phyloP scores from a whole-genome alignment of 495 filamentous ascomycete genomes.

The Letharia lupina region DNA sequence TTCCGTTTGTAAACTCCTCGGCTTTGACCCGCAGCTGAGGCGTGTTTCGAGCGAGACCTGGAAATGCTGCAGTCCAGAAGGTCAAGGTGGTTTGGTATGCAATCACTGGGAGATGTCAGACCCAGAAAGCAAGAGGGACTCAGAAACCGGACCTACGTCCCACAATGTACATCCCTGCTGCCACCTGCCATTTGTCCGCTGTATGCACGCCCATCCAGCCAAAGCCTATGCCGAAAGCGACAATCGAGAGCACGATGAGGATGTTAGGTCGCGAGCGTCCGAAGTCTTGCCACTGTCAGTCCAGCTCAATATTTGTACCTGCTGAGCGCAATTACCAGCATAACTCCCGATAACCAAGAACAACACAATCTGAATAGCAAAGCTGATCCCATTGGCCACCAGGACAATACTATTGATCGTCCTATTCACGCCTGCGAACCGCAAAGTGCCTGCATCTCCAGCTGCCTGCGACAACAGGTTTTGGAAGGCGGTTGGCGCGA shows the following conservation, averaged over 20 bases:
- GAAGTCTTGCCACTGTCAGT: slow-evolving; percentile 39
- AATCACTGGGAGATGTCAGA: slow-evolving; percentile 34
- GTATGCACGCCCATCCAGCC: slow-evolving; percentile 56
- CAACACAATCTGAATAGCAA: slow-evolving; percentile 53
- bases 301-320: background rate
- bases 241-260: slow-evolving; percentile 47
- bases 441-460: slow-evolving; percentile 38
- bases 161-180: slow-evolving; percentile 52
- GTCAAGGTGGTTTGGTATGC: slow-evolving; percentile 59
- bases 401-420: slow-evolving; percentile 55
- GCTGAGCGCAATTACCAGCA: slow-evolving; percentile 27
- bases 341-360: slow-evolving; percentile 53
- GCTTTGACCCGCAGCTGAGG: slow-evolving; percentile 44
- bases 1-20: slow-evolving; percentile 42
- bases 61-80: slow-evolving; percentile 61
- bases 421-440: slow-evolving; percentile 43
- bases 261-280: slow-evolving; percentile 56
- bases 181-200: slow-evolving; percentile 46
- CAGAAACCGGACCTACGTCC: slow-evolving; percentile 28
- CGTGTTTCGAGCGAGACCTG: slow-evolving; percentile 52
- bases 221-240: slow-evolving; percentile 54
- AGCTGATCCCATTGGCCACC: slow-evolving; percentile 54
- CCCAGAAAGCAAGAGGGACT: background rate
- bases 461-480: slow-evolving; percentile 53
- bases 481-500: slow-evolving; percentile 58